Evolutionary conservation across 306 rosid genomes (phyloP).

Genomic region (Delonix regia): DNA sequence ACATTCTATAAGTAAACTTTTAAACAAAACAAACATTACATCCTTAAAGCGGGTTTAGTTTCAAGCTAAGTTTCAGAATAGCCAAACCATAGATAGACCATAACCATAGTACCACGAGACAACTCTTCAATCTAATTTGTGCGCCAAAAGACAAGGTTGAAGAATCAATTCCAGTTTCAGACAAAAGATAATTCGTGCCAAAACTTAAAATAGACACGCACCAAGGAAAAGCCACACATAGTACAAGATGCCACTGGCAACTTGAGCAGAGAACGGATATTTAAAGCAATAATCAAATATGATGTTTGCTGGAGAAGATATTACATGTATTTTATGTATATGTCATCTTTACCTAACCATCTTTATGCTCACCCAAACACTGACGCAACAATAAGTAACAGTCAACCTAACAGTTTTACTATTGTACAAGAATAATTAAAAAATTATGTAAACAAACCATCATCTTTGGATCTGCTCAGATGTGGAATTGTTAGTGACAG

Average conservation of each 20-base stretch:
- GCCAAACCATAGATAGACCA: no score
- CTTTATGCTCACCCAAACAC: slow-evolving; percentile 16
- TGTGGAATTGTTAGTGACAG: slow-evolving; percentile 51
- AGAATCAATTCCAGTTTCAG: slow-evolving; percentile 1
- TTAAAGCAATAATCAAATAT: slow-evolving; percentile 23
- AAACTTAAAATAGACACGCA: not conserved
- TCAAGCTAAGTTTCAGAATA: not conserved
- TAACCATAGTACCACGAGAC: not conserved
- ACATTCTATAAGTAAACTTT: no score
- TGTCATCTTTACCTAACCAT: slow-evolving; percentile 27
- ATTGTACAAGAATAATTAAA: slow-evolving; percentile 31
- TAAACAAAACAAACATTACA: no score
- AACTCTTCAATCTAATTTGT: not conserved
- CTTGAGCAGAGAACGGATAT: not conserved
- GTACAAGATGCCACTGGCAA: not conserved
- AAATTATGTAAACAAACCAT: slow-evolving; percentile 25
- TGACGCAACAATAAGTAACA: slow-evolving; percentile 18
- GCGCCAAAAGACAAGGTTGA: not conserved
- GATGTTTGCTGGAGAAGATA: slow-evolving; percentile 19
- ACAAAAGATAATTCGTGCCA: not conserved
- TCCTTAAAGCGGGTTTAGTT: not conserved
- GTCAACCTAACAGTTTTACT: slow-evolving; percentile 30
- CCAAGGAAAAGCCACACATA: not conserved
- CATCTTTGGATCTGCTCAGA: slow-evolving; percentile 54
- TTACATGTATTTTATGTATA: not conserved